These are phyloP conservation scores for Globisporangium acanthophoron DNA, from an alignment of 352 stramenopile species.

Conservation along the genomic window DNA sequence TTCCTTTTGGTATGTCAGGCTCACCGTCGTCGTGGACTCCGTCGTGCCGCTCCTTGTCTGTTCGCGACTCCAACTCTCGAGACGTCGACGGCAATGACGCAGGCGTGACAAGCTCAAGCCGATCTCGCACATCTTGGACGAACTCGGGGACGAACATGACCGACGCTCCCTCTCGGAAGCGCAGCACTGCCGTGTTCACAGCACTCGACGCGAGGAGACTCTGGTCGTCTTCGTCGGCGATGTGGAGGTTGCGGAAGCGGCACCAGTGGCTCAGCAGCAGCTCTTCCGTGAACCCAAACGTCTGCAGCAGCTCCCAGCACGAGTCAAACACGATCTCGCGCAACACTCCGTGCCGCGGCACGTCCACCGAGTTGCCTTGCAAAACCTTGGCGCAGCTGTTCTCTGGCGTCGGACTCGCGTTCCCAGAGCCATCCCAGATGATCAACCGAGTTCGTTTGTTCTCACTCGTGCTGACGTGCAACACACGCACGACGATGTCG, in stretches of 20 bases:
- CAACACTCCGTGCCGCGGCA: conserved; percentile 35
- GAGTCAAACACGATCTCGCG: conserved; percentile 65
- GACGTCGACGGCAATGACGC: background rate
- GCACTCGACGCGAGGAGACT: background rate
- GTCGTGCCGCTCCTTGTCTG: background rate
- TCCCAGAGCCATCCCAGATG: conserved; percentile 69
- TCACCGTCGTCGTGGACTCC: background rate
- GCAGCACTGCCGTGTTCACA: conserved; percentile 20
- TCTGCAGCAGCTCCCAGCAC: conserved; percentile 52
- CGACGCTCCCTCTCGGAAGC: conserved; percentile 68
- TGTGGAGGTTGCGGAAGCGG: conserved; percentile 64
- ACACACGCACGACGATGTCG: conserved; percentile 56
- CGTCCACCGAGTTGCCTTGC: conserved; percentile 4
- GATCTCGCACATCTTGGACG: conserved; percentile 37
- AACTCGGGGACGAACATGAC: conserved; percentile 53
- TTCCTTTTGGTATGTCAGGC: background rate
- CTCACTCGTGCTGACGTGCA: conserved; percentile 29
- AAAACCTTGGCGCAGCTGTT: conserved; percentile 16
- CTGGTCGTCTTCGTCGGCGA: conserved; percentile 24
- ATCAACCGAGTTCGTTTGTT: conserved; percentile 30
- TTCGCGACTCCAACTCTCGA: background rate
- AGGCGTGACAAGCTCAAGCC: conserved; percentile 7
- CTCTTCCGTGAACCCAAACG: conserved; percentile 40
- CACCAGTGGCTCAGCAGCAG: conserved; percentile 45
- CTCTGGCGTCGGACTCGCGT: conserved; percentile 7